A percentile compares a stretch with the other conserved stretches of the same genome.
Evolutionary conservation across 768 basidiomycete species (phyloP).

Genomic region (Naematelia encephala): DNA sequence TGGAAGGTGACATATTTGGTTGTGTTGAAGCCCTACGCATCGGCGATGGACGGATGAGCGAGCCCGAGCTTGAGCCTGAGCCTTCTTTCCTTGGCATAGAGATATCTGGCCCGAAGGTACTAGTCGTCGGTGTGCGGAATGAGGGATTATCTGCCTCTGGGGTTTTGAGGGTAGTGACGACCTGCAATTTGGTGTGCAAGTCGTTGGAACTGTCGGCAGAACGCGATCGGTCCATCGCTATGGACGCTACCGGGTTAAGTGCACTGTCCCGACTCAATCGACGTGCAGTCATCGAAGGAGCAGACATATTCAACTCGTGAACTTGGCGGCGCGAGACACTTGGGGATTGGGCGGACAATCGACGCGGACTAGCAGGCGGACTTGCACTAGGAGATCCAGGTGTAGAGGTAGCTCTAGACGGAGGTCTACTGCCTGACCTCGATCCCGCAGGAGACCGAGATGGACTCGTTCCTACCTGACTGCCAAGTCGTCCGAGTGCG

Average conservation of each 20-base stretch:
- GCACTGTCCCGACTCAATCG: not conserved
- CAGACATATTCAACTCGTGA: constrained; percentile 18
- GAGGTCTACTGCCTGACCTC: too few relatives aligned
- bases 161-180: not conserved
- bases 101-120: constrained; percentile 8
- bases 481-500: constrained; percentile 57
- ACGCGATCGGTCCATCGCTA: constrained; percentile 11
- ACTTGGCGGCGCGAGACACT: not conserved
- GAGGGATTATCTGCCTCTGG: constrained; percentile 6
- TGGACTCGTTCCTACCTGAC: not conserved
- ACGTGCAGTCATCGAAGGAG: not conserved
- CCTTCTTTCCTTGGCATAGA: constrained; percentile 6
- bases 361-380: not conserved
- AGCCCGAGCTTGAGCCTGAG: constrained; percentile 5
- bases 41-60: not conserved
- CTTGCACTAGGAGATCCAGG: not conserved
- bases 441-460: not conserved
- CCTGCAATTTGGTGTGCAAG: constrained; percentile 16
- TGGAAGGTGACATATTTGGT: constrained; percentile 16
- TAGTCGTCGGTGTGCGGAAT: constrained; percentile 19
- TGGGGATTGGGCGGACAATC: not conserved
- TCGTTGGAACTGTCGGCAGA: constrained; percentile 15
- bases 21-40: constrained; percentile 15
- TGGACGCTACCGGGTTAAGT: not conserved
- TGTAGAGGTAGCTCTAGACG: not conserved